Percentiles rank a stretch among this genome's conserved stretches.
Conservation (phyloP, 352 stramenopile genomes). For the Phytophthora nicotianae region DNA sequence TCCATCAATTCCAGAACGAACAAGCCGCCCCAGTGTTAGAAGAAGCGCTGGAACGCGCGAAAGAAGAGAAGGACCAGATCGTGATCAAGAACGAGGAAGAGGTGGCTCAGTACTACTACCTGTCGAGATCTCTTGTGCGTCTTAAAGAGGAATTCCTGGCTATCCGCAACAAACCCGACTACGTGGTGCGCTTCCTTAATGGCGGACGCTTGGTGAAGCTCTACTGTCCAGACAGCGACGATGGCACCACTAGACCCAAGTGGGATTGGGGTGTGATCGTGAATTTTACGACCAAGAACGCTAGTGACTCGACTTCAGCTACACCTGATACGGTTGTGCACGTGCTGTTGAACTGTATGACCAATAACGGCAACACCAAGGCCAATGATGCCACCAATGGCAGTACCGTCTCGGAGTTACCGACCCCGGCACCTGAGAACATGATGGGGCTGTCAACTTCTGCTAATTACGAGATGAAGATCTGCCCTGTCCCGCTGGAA, state of each 20-base stretch:
- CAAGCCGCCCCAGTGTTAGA: slow-evolving; percentile 78
- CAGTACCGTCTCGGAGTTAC: slow-evolving; percentile 43
- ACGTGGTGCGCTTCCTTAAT: slow-evolving; percentile 95
- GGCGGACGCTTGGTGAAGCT: slow-evolving; percentile 91
- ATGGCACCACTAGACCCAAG: slow-evolving; percentile 46
- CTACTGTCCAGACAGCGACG: slow-evolving; percentile 59
- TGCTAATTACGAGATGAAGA: slow-evolving; percentile 79
- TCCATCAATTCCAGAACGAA: slow-evolving; percentile 95
- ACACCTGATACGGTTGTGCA: slow-evolving; percentile 77
- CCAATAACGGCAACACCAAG: slow-evolving; percentile 31
- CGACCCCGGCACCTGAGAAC: slow-evolving; percentile 57
- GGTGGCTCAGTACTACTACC: slow-evolving; percentile 89
- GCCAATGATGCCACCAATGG: slow-evolving; percentile 34
- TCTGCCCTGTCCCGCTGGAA: slow-evolving; percentile 80
- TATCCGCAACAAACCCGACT: slow-evolving; percentile 92
- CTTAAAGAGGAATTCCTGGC: slow-evolving; percentile 93
- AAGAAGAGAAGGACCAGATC: slow-evolving; percentile 88
- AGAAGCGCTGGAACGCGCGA: slow-evolving; percentile 77
- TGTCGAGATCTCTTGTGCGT: slow-evolving; percentile 92
- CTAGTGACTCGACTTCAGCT: slow-evolving; percentile 64
- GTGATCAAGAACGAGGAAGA: slow-evolving; percentile 90
- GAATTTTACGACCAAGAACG: slow-evolving; percentile 86
- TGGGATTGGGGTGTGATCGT: slow-evolving; percentile 90
- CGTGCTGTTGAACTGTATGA: slow-evolving; percentile 77
- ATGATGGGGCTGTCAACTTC: slow-evolving; percentile 62